Conservation (phyloP, 2,329 filamentous ascomycete genomes). For the Ascochyta clinopodiicola region DNA sequence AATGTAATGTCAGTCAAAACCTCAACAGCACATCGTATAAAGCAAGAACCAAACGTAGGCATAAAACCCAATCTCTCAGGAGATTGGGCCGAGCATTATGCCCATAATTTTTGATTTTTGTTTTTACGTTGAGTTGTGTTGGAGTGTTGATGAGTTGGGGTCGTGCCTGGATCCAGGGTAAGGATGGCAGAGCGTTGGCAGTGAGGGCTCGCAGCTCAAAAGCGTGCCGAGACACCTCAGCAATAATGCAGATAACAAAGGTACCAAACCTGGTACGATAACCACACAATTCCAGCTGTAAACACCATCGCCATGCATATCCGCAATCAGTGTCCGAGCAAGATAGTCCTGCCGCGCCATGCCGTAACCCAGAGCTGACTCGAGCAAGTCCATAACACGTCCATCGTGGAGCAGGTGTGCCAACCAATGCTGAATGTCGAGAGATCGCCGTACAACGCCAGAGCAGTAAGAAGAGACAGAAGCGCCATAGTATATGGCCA, state of each 20-base stretch:
- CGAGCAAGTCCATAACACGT: conserved; percentile 8
- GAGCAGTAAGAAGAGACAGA: conserved; percentile 23
- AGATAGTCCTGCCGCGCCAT: conserved; percentile 4
- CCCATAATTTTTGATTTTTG: conserved; percentile 40
- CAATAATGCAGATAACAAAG: conserved; percentile 15
- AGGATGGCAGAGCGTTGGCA: conserved; percentile 13
- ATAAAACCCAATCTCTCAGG: conserved; percentile 33
- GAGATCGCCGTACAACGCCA: conserved; percentile 29
- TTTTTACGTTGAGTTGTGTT: conserved; percentile 28
- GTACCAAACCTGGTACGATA: conserved; percentile 22
- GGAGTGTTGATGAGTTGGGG: conserved; percentile 29
- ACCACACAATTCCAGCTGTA: conserved; percentile 16
- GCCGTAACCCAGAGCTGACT: conserved; percentile 6
- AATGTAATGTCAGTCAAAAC: too few species aligned
- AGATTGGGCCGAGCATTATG: conserved; percentile 38
- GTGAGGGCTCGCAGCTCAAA: conserved; percentile 6
- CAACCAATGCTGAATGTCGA: conserved; percentile 12
- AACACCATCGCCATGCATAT: conserved; percentile 15
- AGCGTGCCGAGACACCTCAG: conserved; percentile 10
- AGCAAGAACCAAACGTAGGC: conserved; percentile 22
- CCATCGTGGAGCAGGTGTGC: conserved; percentile 17
- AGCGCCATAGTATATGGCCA: conserved; percentile 26
- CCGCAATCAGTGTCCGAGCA: conserved; percentile 11
- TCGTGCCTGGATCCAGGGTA: conserved; percentile 34
- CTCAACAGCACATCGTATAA: neutral